Evolutionary conservation across 768 basidiomycete species (phyloP), one percentile per base, ranked within the genome.

Genomic region (Gelatoporia subvermispora): DNA sequence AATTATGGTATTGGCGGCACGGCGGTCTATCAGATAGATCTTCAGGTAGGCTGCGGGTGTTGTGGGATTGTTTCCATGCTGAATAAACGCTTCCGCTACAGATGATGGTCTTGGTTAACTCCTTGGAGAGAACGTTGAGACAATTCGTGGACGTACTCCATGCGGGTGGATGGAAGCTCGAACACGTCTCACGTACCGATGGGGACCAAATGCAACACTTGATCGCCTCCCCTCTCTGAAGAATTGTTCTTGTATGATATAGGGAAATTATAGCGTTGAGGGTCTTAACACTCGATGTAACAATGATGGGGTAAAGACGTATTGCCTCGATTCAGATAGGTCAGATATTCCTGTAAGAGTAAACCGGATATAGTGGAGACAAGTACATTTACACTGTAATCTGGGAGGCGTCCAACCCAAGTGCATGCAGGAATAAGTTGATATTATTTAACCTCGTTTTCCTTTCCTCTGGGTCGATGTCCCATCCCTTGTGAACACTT

Each of bases 391-490:
- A 74, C 55, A 74, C 58, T 67, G 79, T 72, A 57, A 88, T 87
- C 68, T 86, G 85, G 61, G 85, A 87, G 56, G 76, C 78, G 59
- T 81, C 81, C 57, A 83, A 65, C 43, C 86, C 85, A 47, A 92
- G 72, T 37, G 89, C 88, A 63, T 88, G 84, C 63, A 92, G 69
- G 65, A 92, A 90, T 51, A 95, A 73, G 70, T 99, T 93, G 59
- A 97, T 92, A 68, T 98, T 98, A 45, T 83, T 82, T 56, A 96
- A 72, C 70, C 89, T 92, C 57, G 84, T 79, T 49, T 76, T 72
- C n/a, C 69, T 70, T 52, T 88, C 84, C 47, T 86, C 84, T 66
- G 90, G 85, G 55, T 84, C 78, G 42, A 73, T 66, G 41, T 78
- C 74, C 80, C 83, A 84, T 43, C 86, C 82, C 61, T 88, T 85